phyloP scores from a whole-genome alignment of 306 rosid genomes.

The Rubus parviflorus region DNA sequence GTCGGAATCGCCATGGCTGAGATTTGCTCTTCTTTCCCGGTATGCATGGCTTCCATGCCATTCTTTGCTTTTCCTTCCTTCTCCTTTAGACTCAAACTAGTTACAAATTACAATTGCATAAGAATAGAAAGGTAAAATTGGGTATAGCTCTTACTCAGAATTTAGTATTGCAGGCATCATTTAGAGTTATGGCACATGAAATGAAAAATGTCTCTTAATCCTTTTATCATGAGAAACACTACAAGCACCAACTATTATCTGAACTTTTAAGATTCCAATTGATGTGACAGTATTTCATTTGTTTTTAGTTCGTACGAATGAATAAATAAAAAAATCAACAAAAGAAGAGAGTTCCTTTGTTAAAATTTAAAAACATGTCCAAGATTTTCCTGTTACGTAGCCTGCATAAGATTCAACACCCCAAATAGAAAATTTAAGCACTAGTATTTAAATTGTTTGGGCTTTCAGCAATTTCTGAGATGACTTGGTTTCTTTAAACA shows the following conservation, averaged over 20 bases:
- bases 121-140: no score
- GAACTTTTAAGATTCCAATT: not conserved
- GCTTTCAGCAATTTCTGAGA: not conserved
- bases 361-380: not conserved
- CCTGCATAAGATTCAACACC: not conserved
- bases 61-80: not conserved
- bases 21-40: constrained; percentile 41
- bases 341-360: not conserved
- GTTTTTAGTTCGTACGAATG: not conserved
- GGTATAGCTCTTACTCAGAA: not conserved
- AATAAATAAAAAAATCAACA: not conserved
- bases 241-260: not conserved
- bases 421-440: not conserved
- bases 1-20: constrained; percentile 44
- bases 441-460: not conserved
- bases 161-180: not conserved
- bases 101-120: no score
- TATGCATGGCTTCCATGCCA: not conserved
- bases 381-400: not conserved
- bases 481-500: not conserved
- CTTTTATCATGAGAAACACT: no score
- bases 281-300: not conserved
- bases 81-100: no score
- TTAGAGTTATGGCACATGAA: not conserved
- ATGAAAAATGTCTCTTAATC: not conserved